Base-by-base conservation (phyloP, 805 yeast species). In the Teunomyces kruisii region DNA sequence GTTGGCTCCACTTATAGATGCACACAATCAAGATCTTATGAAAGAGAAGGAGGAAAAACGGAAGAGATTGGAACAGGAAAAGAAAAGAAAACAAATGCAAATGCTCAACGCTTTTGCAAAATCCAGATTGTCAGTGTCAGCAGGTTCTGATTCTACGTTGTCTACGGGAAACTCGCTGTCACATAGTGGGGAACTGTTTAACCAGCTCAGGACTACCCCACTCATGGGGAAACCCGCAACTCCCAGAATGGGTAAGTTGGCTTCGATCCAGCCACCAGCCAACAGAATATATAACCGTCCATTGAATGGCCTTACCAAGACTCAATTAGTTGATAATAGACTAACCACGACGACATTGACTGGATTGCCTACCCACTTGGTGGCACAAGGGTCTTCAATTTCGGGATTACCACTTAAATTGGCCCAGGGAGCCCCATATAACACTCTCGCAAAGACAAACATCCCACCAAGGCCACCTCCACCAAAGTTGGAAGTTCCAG, bases 171-270 rank as follows among this genome's bases (percentile, higher is more conserved):
- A 28, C 19, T 8, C 40, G 22, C 19, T 36, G 39, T n/a, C 47
- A 15, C 45, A 32, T 31, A 29, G 28, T 32, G 24, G 43, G n/a
- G 40, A 39, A 10, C 28, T 35, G 4, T 12, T 35, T 10, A 33
- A 33, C 13, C 12, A 7, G 12, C 17, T 40, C 7, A 50, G 59
- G 12, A 42, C 56, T 8, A 47, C 57, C 24, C 68, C 68, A 3
- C 46, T 64, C 2, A 64, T 63, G 65, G 71, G 71, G 1, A 65
- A 62, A 37, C 63, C 66, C 6, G 62, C 63, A 2, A 47, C 55
- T 7, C 74, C 75, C 8, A 55, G 72, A 43, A 71, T 72, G 76
- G 76, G 76, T 3, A 70, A 69, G 44, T 72, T 74, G 5, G 76
- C 76, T 14, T 62, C 74, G 14, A 70, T 72, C 14, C 76, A 71